Evolutionary conservation across 495 filamentous ascomycete genomes (phyloP).

Genomic region (Hypoxylon lienhwacheense): DNA sequence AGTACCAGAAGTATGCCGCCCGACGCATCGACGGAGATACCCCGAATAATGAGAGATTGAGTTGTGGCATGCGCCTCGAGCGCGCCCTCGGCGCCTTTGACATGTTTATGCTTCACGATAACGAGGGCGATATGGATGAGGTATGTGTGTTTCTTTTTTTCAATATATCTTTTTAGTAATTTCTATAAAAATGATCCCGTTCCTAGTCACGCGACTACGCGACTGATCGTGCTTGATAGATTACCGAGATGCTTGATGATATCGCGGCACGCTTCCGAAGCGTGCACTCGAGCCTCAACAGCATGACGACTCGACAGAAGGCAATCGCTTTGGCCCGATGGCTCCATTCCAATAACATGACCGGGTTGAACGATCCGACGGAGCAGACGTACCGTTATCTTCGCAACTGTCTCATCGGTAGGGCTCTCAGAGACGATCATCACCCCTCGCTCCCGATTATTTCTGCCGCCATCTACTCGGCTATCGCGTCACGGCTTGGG

Average conservation of each 20-base stretch:
- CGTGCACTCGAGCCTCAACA: slow-evolving; percentile 52
- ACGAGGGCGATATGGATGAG: slow-evolving; percentile 71
- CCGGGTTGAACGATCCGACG: slow-evolving; percentile 59
- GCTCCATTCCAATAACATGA: slow-evolving; percentile 65
- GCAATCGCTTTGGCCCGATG: slow-evolving; percentile 68
- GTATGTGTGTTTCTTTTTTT: too few relatives aligned
- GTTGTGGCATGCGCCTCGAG: slow-evolving; percentile 62
- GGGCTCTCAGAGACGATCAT: slow-evolving; percentile 65
- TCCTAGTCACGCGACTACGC: not conserved
- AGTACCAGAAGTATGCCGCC: slow-evolving; percentile 47
- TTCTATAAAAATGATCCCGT: not conserved
- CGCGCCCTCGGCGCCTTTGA: slow-evolving; percentile 79
- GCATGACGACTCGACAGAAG: slow-evolving; percentile 61
- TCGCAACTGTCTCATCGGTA: slow-evolving; percentile 81
- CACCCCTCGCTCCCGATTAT: slow-evolving; percentile 80
- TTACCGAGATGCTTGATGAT: slow-evolving; percentile 62
- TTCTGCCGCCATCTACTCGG: slow-evolving; percentile 61
- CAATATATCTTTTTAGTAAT: too few relatives aligned
- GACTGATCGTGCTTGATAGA: slow-evolving; percentile 44
- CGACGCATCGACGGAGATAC: slow-evolving; percentile 46
- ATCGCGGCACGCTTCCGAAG: slow-evolving; percentile 58
- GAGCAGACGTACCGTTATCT: slow-evolving; percentile 72
- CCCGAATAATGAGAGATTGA: slow-evolving; percentile 33
- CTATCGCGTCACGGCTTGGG: slow-evolving; percentile 57
- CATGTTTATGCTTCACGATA: slow-evolving; percentile 76